A percentile compares a stretch with the other conserved stretches of the same genome.
These are phyloP conservation scores for Ceratobasidium sp. DNA, from an alignment of 1,284 basidiomycete genomes.

Conservation along the genomic window DNA sequence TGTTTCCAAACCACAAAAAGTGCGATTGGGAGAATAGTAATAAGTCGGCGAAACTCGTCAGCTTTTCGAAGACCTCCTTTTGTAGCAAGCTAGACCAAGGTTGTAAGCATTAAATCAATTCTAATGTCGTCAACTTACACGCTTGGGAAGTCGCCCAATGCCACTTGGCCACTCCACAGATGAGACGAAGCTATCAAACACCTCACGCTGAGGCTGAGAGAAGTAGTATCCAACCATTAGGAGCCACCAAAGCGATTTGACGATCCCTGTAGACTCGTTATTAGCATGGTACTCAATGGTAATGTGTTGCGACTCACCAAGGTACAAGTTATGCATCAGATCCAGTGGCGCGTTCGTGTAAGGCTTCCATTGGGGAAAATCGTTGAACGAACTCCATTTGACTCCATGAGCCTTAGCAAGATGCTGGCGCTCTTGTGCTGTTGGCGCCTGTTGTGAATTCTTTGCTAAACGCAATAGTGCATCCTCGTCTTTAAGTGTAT, in stretches of 20 bases:
- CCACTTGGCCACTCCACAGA: neutral
- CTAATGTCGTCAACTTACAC: neutral
- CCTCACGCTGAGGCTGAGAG: neutral
- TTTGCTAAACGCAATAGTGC: neutral
- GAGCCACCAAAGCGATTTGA: neutral
- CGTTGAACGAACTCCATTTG: slow-evolving; percentile 55
- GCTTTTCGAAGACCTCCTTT: slow-evolving; percentile 53
- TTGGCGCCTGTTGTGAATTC: neutral
- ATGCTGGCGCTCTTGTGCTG: neutral
- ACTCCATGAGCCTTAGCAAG: slow-evolving; percentile 42
- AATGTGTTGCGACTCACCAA: slow-evolving; percentile 47
- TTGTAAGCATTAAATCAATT: neutral
- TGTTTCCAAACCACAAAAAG: slow-evolving; percentile 53
- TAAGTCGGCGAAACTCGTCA: slow-evolving; percentile 52
- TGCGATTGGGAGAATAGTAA: slow-evolving; percentile 51
- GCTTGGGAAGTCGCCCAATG: neutral
- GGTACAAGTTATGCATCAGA: slow-evolving; percentile 55
- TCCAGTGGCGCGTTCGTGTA: slow-evolving; percentile 53
- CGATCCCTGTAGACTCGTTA: neutral
- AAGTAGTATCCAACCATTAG: neutral
- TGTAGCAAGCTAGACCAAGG: slow-evolving; percentile 48
- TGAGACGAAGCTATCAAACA: neutral
- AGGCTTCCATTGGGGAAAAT: slow-evolving; percentile 57
- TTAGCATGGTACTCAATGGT: neutral
- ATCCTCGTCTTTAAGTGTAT: neutral